Percentiles rank a stretch among this genome's conserved stretches.
phyloP scores from a whole-genome alignment of 164 flowering plant genomes.

The Stephania japonica region DNA sequence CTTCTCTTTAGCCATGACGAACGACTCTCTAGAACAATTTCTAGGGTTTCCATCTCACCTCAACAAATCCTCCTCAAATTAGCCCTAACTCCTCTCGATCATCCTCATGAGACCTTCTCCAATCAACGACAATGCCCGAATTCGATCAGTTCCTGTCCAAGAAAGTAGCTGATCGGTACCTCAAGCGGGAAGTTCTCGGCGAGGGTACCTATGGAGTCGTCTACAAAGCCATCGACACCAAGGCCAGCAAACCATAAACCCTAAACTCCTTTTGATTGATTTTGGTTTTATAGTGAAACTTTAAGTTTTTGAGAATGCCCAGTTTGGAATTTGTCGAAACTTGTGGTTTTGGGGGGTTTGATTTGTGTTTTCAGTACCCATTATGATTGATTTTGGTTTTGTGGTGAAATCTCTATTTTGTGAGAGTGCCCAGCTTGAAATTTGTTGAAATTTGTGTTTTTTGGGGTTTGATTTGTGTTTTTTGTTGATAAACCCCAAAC shows the following conservation, averaged over 20 bases:
- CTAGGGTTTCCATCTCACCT: background rate
- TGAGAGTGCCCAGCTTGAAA: no score
- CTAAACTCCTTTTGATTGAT: background rate
- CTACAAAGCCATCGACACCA: constrained; percentile 85
- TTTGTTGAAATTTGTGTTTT: no score
- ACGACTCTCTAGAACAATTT: background rate
- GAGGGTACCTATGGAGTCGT: constrained; percentile 97
- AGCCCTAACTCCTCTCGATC: background rate
- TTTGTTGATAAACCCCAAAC: no score
- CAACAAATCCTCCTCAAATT: background rate
- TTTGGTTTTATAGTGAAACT: background rate
- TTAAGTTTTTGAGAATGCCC: background rate
- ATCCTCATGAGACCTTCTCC: background rate
- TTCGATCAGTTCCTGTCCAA: constrained; percentile 33
- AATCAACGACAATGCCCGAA: constrained; percentile 32
- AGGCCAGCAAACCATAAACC: constrained; percentile 29
- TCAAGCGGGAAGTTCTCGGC: constrained; percentile 83
- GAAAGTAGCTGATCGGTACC: constrained; percentile 77
- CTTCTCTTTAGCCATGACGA: background rate
- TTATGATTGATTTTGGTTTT: no score
- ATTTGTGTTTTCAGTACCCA: background rate
- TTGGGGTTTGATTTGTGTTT: no score
- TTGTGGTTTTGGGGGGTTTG: background rate
- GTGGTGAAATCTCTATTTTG: no score
- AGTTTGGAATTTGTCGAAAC: background rate